Conservation (phyloP, 2,329 filamentous ascomycete genomes). For the Rachicladosporium sp. region DNA sequence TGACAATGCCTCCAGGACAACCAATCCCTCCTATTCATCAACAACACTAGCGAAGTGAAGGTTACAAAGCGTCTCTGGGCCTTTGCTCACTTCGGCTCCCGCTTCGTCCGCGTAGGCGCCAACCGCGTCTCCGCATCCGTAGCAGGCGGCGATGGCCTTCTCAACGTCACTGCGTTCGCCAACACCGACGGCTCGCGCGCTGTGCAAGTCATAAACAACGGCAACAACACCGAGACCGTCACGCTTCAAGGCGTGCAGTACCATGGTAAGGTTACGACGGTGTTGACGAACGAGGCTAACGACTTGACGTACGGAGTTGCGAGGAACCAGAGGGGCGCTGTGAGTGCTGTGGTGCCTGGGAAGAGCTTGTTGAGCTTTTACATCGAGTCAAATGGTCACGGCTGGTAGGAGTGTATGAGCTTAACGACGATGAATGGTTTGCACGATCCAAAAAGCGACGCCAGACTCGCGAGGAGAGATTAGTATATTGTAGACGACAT, state of each 20-base stretch:
- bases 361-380: slow-evolving; percentile 3
- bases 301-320: slow-evolving; percentile 8
- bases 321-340: slow-evolving; percentile 1
- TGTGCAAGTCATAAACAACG: slow-evolving; percentile 27
- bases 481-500: too few species aligned
- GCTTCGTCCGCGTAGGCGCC: slow-evolving; percentile 29
- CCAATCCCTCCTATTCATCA: slow-evolving; percentile 22
- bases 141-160: slow-evolving; percentile 11
- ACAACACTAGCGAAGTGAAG: slow-evolving; percentile 24
- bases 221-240: slow-evolving; percentile 11
- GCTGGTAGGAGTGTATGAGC: too few species aligned
- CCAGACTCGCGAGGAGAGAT: too few species aligned
- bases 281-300: slow-evolving; percentile 10
- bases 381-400: too few species aligned
- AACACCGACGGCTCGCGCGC: slow-evolving; percentile 23
- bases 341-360: slow-evolving; percentile 3
- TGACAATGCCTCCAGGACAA: slow-evolving; percentile 9
- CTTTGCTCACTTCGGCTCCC: slow-evolving; percentile 27
- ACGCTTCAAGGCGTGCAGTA: slow-evolving; percentile 5
- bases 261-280: slow-evolving; percentile 5
- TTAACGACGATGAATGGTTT: too few species aligned
- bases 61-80: slow-evolving; percentile 28
- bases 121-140: slow-evolving; percentile 24
- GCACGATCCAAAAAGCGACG: too few species aligned
- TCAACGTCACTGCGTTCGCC: slow-evolving; percentile 23